Conservation (phyloP, 179 eudicot genomes). For the Drosera spatulata region DNA sequence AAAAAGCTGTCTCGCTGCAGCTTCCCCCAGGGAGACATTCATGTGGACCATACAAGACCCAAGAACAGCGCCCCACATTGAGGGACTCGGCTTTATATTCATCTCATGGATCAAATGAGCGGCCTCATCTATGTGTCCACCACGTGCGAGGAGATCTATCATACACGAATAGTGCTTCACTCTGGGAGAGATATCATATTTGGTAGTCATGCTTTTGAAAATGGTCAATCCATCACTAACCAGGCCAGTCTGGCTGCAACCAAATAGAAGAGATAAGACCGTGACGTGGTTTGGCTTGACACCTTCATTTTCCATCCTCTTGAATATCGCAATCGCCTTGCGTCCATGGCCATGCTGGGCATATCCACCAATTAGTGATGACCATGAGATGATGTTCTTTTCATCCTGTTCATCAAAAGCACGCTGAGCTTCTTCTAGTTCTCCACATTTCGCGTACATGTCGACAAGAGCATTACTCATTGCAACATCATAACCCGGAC, state of each 20-base stretch:
- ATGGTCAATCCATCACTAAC: constrained; percentile 36
- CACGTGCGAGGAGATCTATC: constrained; percentile 54
- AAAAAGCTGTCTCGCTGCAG: constrained; percentile 31
- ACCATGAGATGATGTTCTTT: constrained; percentile 70
- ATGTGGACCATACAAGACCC: constrained; percentile 54
- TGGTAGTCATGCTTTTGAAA: constrained; percentile 37
- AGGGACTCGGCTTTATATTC: constrained; percentile 33
- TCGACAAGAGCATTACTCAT: constrained; percentile 62
- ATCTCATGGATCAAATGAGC: constrained; percentile 26
- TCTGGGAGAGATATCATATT: constrained; percentile 38
- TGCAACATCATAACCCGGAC: constrained; percentile 31
- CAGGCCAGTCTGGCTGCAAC: constrained; percentile 65
- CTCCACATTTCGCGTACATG: constrained; percentile 74
- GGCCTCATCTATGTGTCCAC: constrained; percentile 53
- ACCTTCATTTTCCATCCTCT: constrained; percentile 50
- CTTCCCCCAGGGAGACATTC: constrained; percentile 30
- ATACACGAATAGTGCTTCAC: constrained; percentile 59
- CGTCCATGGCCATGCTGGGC: constrained; percentile 53
- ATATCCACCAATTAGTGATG: constrained; percentile 50
- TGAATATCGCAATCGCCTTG: constrained; percentile 28
- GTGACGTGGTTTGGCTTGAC: constrained; percentile 53
- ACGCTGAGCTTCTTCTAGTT: constrained; percentile 32
- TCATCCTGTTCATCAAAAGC: constrained; percentile 33
- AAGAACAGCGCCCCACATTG: constrained; percentile 47
- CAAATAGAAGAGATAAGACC: constrained; percentile 53